A percentile compares a stretch with the other conserved stretches of the same genome.
phyloP scores from a whole-genome alignment of 73 alveolate species.

The Paramecium bursaria region DNA sequence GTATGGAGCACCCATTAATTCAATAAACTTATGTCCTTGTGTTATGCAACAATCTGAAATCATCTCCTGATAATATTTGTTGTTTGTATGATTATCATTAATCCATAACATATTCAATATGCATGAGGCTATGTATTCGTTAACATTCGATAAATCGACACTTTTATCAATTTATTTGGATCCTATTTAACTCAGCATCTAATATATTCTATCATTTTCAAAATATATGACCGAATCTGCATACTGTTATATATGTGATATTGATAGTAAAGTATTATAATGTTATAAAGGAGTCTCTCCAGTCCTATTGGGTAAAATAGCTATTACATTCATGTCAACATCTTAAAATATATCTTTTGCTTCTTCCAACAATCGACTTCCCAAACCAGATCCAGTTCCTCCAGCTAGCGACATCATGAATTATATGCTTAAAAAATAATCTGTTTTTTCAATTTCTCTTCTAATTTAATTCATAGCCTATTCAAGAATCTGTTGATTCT shows the following conservation, averaged over 20 bases:
- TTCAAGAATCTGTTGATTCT: conserved; percentile 73
- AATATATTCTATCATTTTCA: conserved; percentile 79
- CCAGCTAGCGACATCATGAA: conserved; percentile 94
- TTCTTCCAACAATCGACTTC: conserved; percentile 94
- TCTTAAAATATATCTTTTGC: conserved; percentile 92
- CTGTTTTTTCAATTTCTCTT: conserved; percentile 94
- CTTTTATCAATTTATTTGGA: conserved; percentile 73
- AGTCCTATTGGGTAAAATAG: conserved; percentile 87
- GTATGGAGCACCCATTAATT: conserved; percentile 61
- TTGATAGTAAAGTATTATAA: conserved; percentile 83
- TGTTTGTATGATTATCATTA: conserved; percentile 50
- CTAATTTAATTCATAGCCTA: conserved; percentile 89
- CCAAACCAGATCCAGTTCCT: conserved; percentile 99
- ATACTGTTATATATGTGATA: conserved; percentile 78
- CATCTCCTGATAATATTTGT: conserved; percentile 50
- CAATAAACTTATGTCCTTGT: conserved; percentile 65
- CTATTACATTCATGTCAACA: conserved; percentile 84
- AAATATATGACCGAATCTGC: conserved; percentile 82
- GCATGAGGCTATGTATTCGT: conserved; percentile 83
- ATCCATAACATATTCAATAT: conserved; percentile 70
- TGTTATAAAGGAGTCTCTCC: conserved; percentile 92
- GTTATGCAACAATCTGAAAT: conserved; percentile 57
- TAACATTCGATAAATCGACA: conserved; percentile 79
- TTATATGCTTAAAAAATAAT: conserved; percentile 87
- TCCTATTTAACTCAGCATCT: conserved; percentile 68